Evolutionary conservation across 2,329 filamentous ascomycete genomes (phyloP), one percentile per base, ranked within the genome.

Genomic region (Hawksworthiomyces lignivorus): DNA sequence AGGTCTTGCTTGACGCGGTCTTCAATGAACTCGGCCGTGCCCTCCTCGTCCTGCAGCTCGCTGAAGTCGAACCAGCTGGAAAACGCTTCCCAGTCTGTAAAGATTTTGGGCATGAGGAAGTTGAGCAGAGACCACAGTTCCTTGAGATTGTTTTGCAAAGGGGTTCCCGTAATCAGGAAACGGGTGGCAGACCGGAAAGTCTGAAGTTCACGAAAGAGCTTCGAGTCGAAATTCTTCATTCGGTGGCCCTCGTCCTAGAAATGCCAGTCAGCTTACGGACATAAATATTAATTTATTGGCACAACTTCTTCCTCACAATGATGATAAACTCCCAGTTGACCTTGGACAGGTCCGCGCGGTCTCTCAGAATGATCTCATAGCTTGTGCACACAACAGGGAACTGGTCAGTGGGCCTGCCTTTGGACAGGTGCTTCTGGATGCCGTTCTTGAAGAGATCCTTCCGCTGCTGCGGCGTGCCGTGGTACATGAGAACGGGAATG

Each of bases 311-410:
- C 15, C 75, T 57, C 63, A 84, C 82, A 47, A 98, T 94, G 51
- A 98, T 92, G 55, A 98, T 96, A 53, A 95, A 96, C 41, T 94
- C 87, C 92, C 92, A 98, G 27, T 88, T 83, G 43, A 94, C 90
- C 44, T 84, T 82, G 0, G 80, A 80, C 5, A 98, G 66, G 27
- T 82, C 82, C 39, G 87, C 83, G 28, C 86, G 80, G 57, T 98
- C 92, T 53, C 87, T 82, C 63, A 98, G 82, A 41, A 94, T 89
- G 57, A 98, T 96, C 58, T 98, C 92, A 54, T 97, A 97, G 29
- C 84, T 94, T 0, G 92, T 98, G 55, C 89, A 89, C 1, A 97
- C 84, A 1, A 98, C 82, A 0, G 92, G 92, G 48, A 97, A 98
- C 34, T 82, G 75, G 2, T 73, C 65, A 0, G 65, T 76, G 0